phyloP scores from a whole-genome alignment of 352 stramenopile species.

The Phytophthora sp. region DNA sequence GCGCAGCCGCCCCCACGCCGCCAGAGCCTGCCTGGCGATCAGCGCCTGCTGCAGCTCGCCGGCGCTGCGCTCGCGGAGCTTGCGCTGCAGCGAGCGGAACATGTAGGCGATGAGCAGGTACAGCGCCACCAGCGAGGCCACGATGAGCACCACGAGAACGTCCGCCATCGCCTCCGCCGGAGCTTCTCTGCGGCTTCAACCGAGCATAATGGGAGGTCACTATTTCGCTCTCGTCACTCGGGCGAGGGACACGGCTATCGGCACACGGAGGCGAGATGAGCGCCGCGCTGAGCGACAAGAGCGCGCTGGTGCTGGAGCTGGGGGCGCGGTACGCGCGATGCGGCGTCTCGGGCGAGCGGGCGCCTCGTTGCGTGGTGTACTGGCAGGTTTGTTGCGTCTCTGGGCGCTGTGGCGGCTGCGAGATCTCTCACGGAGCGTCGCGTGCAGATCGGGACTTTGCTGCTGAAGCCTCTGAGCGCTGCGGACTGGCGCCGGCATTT shows the following conservation, averaged over 20 bases:
- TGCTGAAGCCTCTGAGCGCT: constrained; percentile 38
- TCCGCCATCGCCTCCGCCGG: neutral
- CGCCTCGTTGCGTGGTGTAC: constrained; percentile 62
- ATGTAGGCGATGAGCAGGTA: constrained; percentile 38
- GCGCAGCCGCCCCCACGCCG: too few relatives aligned
- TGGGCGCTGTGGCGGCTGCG: neutral
- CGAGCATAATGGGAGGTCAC: constrained; percentile 13
- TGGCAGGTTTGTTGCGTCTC: constrained; percentile 58
- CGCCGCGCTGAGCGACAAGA: constrained; percentile 49
- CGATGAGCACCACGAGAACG: constrained; percentile 39
- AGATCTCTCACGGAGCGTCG: neutral
- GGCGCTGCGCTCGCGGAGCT: constrained; percentile 12
- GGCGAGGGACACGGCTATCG: neutral
- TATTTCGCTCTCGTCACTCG: constrained; percentile 1
- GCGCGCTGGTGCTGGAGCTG: constrained; percentile 81
- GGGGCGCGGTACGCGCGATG: constrained; percentile 70
- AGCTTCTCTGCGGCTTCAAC: constrained; percentile 3
- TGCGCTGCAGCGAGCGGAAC: constrained; percentile 35
- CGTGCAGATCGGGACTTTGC: constrained; percentile 71
- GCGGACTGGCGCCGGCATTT: constrained; percentile 58
- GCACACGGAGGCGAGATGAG: constrained; percentile 28
- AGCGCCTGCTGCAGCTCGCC: constrained; percentile 36
- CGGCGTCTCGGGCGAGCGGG: constrained; percentile 78
- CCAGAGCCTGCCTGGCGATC: constrained; percentile 29
- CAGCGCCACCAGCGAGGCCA: constrained; percentile 39